Evolutionary conservation across 2,329 filamentous ascomycete species (phyloP).

Genomic region (Colletotrichum sublineola): DNA sequence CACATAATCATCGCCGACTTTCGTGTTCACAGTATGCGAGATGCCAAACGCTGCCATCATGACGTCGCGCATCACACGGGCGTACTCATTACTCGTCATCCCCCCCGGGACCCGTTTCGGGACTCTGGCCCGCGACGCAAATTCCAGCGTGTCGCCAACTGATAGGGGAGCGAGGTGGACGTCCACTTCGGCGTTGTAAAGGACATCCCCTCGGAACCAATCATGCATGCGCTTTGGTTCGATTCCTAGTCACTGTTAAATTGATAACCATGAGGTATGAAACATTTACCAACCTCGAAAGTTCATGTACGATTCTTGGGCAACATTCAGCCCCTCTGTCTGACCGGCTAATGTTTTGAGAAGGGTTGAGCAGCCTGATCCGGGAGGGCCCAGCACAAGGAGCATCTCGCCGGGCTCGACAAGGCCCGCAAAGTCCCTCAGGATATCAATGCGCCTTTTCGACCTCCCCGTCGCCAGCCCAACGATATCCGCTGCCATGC

Average conservation of each 20-base stretch:
- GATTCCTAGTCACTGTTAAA: slow-evolving; percentile 6
- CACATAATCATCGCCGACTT: slow-evolving; percentile 43
- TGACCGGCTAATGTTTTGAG: slow-evolving; percentile 64
- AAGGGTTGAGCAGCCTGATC: slow-evolving; percentile 74
- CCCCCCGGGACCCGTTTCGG: slow-evolving; percentile 62
- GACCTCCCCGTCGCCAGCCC: slow-evolving; percentile 20
- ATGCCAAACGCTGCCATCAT: slow-evolving; percentile 62
- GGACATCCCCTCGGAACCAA: slow-evolving; percentile 69
- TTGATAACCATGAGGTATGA: fast-evolving
- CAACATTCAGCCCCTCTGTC: slow-evolving; percentile 46
- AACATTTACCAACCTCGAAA: slow-evolving; percentile 28
- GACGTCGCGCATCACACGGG: slow-evolving; percentile 64
- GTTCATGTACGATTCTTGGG: slow-evolving; percentile 45
- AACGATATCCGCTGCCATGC: slow-evolving; percentile 36
- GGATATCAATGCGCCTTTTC: slow-evolving; percentile 45
- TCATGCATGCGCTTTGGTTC: slow-evolving; percentile 40
- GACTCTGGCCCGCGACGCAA: slow-evolving; percentile 68
- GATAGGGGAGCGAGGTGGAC: slow-evolving; percentile 71
- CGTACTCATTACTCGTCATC: slow-evolving; percentile 56
- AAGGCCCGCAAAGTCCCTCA: slow-evolving; percentile 49
- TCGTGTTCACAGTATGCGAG: slow-evolving; percentile 42
- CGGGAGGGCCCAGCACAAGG: slow-evolving; percentile 70
- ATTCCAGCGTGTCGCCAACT: slow-evolving; percentile 72
- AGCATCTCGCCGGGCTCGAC: slow-evolving; percentile 65
- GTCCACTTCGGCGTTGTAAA: slow-evolving; percentile 77